These are phyloP conservation scores for Ustilago esculenta DNA, from an alignment of 1,284 basidiomycete species.

Conservation along the genomic window DNA sequence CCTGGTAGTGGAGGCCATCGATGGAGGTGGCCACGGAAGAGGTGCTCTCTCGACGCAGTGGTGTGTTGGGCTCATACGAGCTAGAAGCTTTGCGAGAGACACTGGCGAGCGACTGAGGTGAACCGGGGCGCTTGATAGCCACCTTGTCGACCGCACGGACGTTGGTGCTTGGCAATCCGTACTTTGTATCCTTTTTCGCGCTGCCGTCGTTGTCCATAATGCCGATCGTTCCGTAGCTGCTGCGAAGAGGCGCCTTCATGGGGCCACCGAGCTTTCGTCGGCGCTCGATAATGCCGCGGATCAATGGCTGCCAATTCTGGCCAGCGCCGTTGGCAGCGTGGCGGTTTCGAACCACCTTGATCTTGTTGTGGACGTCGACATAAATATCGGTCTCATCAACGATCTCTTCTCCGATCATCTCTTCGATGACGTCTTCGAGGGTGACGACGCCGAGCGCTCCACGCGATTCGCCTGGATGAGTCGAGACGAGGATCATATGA, in stretches of 20 bases:
- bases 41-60: slow-evolving; percentile 29
- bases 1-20: slow-evolving; percentile 28
- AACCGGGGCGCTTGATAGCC: slow-evolving; percentile 53
- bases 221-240: slow-evolving; percentile 53
- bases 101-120: slow-evolving; percentile 25
- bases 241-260: slow-evolving; percentile 54
- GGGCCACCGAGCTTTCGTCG: slow-evolving; percentile 59
- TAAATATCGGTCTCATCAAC: slow-evolving; percentile 66
- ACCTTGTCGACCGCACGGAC: slow-evolving; percentile 56
- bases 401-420: slow-evolving; percentile 69
- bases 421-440: slow-evolving; percentile 72
- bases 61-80: slow-evolving; percentile 25
- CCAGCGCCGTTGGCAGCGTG: slow-evolving; percentile 24
- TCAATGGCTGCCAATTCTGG: slow-evolving; percentile 61
- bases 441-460: slow-evolving; percentile 73
- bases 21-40: slow-evolving; percentile 25
- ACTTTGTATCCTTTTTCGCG: slow-evolving; percentile 29
- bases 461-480: slow-evolving; percentile 79
- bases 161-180: slow-evolving; percentile 30
- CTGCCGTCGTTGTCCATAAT: slow-evolving; percentile 21
- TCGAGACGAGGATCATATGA: slow-evolving; percentile 87
- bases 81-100: slow-evolving; percentile 15
- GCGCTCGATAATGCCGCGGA: slow-evolving; percentile 66
- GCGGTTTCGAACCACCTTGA: slow-evolving; percentile 54
- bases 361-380: slow-evolving; percentile 64